Evolutionary conservation across 1,139 yeast genomes (phyloP).

Genomic region (Debaryomycetaceae sp.): DNA sequence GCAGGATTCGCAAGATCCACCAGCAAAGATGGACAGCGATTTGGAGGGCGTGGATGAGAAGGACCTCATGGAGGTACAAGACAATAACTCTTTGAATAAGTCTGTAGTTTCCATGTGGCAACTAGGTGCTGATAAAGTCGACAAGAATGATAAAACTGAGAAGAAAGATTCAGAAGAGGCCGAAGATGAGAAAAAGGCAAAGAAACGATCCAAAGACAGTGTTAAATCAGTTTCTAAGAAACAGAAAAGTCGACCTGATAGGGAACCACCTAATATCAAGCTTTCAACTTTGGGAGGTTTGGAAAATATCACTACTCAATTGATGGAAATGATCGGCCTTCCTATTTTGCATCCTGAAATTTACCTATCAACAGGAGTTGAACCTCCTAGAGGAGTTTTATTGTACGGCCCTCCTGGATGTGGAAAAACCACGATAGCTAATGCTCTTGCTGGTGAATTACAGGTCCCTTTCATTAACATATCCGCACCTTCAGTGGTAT

Average conservation of each 20-base stretch:
- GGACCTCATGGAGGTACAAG: conserved; percentile 58
- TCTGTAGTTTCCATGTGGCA: conserved; percentile 75
- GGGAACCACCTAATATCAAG: conserved; percentile 67
- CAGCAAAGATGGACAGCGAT: conserved; percentile 31
- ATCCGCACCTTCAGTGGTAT: conserved; percentile 94
- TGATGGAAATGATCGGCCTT: conserved; percentile 85
- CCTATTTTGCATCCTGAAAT: conserved; percentile 95
- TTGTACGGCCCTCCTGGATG: conserved; percentile 99
- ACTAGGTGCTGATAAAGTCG: conserved; percentile 10
- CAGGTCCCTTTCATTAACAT: conserved; percentile 89
- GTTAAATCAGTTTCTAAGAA: conserved; percentile 26
- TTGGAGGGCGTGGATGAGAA: conserved; percentile 39
- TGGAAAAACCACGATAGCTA: conserved; percentile 95
- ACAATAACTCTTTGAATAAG: conserved; percentile 68
- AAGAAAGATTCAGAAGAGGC: conserved; percentile 7
- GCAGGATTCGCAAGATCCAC: conserved; percentile 24
- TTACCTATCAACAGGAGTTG: conserved; percentile 82
- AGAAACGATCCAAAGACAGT: conserved; percentile 31
- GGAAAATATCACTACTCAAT: conserved; percentile 74
- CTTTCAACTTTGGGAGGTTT: conserved; percentile 86
- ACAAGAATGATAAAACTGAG: conserved; percentile 6
- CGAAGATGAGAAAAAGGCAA: conserved; percentile 19
- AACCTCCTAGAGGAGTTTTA: conserved; percentile 94
- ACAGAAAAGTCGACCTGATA: conserved; percentile 49
- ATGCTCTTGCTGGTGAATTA: conserved; percentile 92